These are phyloP conservation scores for Erigeron canadensis DNA, from an alignment of 129 eudicot species.

Conservation along the genomic window DNA sequence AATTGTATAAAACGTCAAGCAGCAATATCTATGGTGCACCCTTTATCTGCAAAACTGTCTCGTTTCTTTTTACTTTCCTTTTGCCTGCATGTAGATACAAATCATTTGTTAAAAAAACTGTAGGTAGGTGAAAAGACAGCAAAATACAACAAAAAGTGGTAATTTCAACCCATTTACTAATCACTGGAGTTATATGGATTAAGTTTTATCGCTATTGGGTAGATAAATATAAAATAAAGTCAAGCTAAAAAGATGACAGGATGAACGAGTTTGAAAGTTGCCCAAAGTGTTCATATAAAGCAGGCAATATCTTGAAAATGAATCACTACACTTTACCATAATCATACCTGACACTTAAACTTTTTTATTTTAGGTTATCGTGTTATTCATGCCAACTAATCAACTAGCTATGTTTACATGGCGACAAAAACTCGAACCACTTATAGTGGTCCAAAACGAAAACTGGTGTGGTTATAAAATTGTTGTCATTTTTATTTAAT, in stretches of 20 bases:
- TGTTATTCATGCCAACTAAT: too few species aligned
- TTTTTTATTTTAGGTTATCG: too few species aligned
- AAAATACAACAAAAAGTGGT: not conserved
- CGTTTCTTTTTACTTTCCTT: conserved; percentile 27
- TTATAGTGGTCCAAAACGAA: too few species aligned
- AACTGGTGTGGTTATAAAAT: too few species aligned
- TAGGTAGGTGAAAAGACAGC: not conserved
- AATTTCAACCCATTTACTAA: not conserved
- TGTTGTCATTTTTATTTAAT: too few species aligned
- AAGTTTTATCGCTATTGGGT: not conserved
- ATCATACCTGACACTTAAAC: too few species aligned
- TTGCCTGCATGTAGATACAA: conserved; percentile 26
- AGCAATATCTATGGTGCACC: conserved; percentile 15
- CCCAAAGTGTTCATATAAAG: not conserved
- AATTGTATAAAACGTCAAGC: conserved; percentile 14
- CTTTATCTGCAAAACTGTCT: conserved; percentile 20
- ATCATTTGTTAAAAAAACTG: conserved; percentile 8
- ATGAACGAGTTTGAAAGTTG: not conserved
- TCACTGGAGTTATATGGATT: not conserved
- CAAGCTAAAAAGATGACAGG: not conserved
- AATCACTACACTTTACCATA: not conserved
- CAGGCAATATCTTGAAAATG: not conserved
- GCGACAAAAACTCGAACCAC: too few species aligned
- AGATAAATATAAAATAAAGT: not conserved
- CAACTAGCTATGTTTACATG: too few species aligned